A percentile compares a stretch with the other conserved stretches of the same genome.
Conservation (phyloP, 108 stramenopile species). For the Cylindrotheca fusiformis region DNA sequence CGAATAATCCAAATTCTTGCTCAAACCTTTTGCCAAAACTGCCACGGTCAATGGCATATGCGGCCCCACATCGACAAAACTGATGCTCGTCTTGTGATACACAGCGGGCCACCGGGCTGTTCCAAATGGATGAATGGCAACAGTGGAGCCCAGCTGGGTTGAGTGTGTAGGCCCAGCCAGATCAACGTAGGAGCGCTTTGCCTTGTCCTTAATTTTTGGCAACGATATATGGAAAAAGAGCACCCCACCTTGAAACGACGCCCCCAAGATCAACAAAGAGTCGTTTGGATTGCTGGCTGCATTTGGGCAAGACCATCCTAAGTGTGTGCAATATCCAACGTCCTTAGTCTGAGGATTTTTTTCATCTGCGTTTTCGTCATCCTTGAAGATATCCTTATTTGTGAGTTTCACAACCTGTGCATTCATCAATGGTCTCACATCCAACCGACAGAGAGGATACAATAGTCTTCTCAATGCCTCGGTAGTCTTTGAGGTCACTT, state of each 20-base stretch:
- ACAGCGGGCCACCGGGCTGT: constrained; percentile 20
- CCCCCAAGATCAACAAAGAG: constrained; percentile 55
- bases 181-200: constrained; percentile 8
- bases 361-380: not conserved
- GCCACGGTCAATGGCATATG: constrained; percentile 28
- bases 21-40: constrained; percentile 19
- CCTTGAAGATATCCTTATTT: not conserved
- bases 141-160: constrained; percentile 30
- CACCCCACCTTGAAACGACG: constrained; percentile 65
- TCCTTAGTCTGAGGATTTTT: constrained; percentile 2
- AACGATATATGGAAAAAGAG: constrained; percentile 67
- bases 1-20: constrained; percentile 27
- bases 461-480: constrained; percentile 31
- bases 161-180: constrained; percentile 17
- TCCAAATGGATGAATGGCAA: constrained; percentile 25
- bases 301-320: constrained; percentile 57
- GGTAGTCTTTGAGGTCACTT: constrained; percentile 11
- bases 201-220: constrained; percentile 28
- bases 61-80: constrained; percentile 46
- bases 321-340: constrained; percentile 47
- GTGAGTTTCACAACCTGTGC: not conserved
- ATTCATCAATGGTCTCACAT: constrained; percentile 6
- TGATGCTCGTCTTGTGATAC: constrained; percentile 8
- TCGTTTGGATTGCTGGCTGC: constrained; percentile 22
- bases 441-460: constrained; percentile 49